These are phyloP conservation scores for Suillus occidentalis DNA, from an alignment of 768 basidiomycete species.

Conservation along the genomic window DNA sequence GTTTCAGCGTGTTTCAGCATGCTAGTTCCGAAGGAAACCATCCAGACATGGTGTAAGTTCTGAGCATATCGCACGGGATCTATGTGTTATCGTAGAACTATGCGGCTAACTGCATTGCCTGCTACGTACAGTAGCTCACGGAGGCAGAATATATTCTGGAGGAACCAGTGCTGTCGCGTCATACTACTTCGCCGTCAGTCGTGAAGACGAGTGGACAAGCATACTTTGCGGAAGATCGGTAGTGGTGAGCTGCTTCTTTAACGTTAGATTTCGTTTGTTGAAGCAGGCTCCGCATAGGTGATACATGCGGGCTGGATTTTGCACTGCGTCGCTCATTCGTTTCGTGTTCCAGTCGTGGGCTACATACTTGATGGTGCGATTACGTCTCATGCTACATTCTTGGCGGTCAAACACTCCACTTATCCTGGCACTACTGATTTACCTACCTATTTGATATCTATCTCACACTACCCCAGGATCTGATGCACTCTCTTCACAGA, in stretches of 20 bases:
- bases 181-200: conserved; percentile 32
- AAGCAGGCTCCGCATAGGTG: conserved; percentile 17
- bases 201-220: conserved; percentile 27
- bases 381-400: background rate
- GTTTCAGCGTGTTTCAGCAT: conserved; percentile 30
- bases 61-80: background rate
- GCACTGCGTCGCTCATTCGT: conserved; percentile 27
- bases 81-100: background rate
- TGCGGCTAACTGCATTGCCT: background rate
- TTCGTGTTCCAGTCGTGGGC: conserved; percentile 25
- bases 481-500: background rate
- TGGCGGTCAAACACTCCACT: background rate
- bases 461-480: background rate
- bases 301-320: conserved; percentile 32
- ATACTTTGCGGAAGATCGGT: conserved; percentile 29
- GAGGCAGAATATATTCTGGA: conserved; percentile 20
- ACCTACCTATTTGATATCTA: background rate
- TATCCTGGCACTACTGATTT: background rate
- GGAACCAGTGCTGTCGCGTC: conserved; percentile 15
- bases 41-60: conserved; percentile 27
- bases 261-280: conserved; percentile 10
- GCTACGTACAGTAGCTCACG: conserved; percentile 21
- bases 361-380: conserved; percentile 33
- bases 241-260: conserved; percentile 20
- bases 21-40: conserved; percentile 20